phyloP scores from a whole-genome alignment of 495 filamentous ascomycete species.

The Aspergillus taichungensis region DNA sequence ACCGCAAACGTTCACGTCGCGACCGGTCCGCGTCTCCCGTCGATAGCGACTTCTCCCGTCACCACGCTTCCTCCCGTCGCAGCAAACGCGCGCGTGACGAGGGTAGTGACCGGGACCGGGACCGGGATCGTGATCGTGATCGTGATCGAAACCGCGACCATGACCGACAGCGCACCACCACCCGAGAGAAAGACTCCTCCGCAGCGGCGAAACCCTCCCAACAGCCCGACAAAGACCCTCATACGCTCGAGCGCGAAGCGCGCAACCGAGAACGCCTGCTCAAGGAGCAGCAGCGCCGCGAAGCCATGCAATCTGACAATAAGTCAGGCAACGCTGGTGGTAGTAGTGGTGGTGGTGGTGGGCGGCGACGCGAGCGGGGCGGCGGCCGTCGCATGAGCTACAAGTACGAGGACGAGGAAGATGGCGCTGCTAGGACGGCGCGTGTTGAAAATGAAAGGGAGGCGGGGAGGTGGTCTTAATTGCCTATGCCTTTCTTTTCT shows the following conservation, averaged over 20 bases:
- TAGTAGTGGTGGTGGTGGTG: conserved; percentile 44
- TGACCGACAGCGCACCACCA: conserved; percentile 10
- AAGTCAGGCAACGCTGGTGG: conserved; percentile 35
- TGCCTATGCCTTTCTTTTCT: neutral
- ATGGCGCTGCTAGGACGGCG: conserved; percentile 30
- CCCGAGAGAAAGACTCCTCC: conserved; percentile 10
- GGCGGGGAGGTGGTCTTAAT: conserved; percentile 23
- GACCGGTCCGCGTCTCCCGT: conserved; percentile 39
- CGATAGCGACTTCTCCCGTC: conserved; percentile 25
- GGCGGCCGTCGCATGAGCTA: conserved; percentile 45
- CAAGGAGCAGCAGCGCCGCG: conserved; percentile 70
- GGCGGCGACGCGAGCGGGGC: conserved; percentile 29
- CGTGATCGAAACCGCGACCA: conserved; percentile 7
- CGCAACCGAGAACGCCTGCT: conserved; percentile 66
- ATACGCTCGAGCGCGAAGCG: conserved; percentile 68
- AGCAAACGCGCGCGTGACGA: conserved; percentile 28
- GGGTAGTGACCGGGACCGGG: conserved; percentile 10
- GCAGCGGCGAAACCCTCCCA: conserved; percentile 15
- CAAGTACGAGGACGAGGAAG: conserved; percentile 53
- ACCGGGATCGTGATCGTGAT: neutral
- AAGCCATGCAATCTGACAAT: conserved; percentile 40
- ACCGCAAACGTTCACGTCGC: conserved; percentile 47
- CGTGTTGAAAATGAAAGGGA: conserved; percentile 43
- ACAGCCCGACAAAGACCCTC: conserved; percentile 49
- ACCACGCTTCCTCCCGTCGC: conserved; percentile 31